phyloP scores from a whole-genome alignment of 805 yeast genomes.

The Debaryomyces prosopidis region DNA sequence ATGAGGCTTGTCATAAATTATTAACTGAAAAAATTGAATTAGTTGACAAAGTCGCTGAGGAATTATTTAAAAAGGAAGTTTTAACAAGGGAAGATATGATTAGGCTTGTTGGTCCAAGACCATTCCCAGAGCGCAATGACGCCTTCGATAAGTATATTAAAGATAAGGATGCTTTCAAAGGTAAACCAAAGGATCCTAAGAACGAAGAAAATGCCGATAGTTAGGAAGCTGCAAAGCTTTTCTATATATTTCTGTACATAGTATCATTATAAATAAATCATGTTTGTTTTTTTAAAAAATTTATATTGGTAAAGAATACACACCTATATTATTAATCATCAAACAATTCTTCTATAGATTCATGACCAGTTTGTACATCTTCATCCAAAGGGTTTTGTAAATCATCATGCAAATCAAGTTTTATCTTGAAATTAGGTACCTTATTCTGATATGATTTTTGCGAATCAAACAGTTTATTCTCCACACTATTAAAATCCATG shows the following conservation, averaged over 20 bases:
- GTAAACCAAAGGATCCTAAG: constrained; percentile 21
- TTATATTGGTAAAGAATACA: background rate
- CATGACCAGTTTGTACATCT: constrained; percentile 1
- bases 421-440: too few relatives aligned
- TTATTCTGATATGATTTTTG: too few relatives aligned
- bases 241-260: constrained; percentile 6
- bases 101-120: constrained; percentile 71
- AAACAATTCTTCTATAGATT: constrained; percentile 20
- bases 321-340: constrained; percentile 5
- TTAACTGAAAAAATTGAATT: constrained; percentile 58
- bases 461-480: too few relatives aligned
- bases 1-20: constrained; percentile 56
- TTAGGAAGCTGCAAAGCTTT: too few relatives aligned
- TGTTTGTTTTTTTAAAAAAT: background rate
- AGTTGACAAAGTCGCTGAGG: constrained; percentile 73
- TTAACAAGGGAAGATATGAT: constrained; percentile 81
- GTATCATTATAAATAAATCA: constrained; percentile 2
- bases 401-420: background rate
- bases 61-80: constrained; percentile 71
- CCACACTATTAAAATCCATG: too few relatives aligned
- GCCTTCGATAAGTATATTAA: constrained; percentile 88
- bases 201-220: constrained; percentile 1
- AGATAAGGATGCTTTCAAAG: constrained; percentile 42
- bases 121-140: constrained; percentile 76
- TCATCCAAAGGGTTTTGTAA: background rate